Percentiles rank a stretch among this genome's conserved stretches.
phyloP scores from a whole-genome alignment of 139 green algal species.

The Pleodorina starrii region DNA sequence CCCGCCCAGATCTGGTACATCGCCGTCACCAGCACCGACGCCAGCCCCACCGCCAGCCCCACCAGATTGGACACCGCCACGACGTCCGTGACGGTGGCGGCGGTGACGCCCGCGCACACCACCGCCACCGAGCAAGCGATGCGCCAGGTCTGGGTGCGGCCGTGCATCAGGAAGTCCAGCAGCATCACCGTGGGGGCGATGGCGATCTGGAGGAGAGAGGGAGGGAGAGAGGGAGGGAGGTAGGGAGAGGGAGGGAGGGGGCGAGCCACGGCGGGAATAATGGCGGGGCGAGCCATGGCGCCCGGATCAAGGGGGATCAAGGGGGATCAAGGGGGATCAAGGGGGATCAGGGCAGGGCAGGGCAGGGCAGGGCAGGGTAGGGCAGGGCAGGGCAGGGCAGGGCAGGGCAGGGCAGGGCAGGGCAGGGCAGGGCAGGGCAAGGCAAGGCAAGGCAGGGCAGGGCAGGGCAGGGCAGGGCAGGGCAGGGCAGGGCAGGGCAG shows the following conservation, averaged over 20 bases:
- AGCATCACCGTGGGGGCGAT: slow-evolving; percentile 86
- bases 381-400: too few relatives aligned
- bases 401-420: too few relatives aligned
- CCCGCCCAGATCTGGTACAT: slow-evolving; percentile 66
- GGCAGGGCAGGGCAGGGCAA: too few relatives aligned
- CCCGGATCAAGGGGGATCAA: too few relatives aligned
- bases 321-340: too few relatives aligned
- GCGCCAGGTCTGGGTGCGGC: slow-evolving; percentile 55
- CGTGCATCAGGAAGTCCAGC: slow-evolving; percentile 75
- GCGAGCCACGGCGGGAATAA: too few relatives aligned
- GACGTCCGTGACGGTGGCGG: slow-evolving; percentile 87
- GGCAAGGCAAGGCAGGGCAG: too few relatives aligned
- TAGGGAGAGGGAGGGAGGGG: not conserved
- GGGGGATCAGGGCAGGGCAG: too few relatives aligned
- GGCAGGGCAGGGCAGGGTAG: too few relatives aligned
- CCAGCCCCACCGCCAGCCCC: slow-evolving; percentile 75
- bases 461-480: too few relatives aligned
- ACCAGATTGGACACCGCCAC: slow-evolving; percentile 63
- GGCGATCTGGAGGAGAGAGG: slow-evolving; percentile 66
- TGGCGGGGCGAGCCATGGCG: too few relatives aligned
- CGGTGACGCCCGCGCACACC: slow-evolving; percentile 83
- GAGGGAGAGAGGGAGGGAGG: not conserved
- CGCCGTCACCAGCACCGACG: slow-evolving; percentile 76
- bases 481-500: too few relatives aligned
- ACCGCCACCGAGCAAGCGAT: slow-evolving; percentile 48